These are phyloP conservation scores for Kurtzmaniella natalensis DNA, from an alignment of 1,139 yeast genomes.

Conservation along the genomic window DNA sequence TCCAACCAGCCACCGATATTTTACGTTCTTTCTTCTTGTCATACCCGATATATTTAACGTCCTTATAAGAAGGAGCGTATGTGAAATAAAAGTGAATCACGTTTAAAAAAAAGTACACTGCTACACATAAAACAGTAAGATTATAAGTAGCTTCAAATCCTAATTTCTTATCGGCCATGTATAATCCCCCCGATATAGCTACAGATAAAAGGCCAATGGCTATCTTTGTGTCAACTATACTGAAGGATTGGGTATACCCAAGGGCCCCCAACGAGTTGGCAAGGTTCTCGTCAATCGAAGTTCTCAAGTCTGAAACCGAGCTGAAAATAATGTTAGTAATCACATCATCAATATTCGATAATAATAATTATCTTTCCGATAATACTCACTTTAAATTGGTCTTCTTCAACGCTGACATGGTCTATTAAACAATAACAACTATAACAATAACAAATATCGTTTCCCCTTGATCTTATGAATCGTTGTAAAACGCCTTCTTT, in stretches of 20 bases:
- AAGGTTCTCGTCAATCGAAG: slow-evolving; percentile 47
- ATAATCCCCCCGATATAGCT: slow-evolving; percentile 60
- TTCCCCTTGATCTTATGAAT: no score
- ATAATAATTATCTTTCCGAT: background rate
- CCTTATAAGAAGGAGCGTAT: slow-evolving; percentile 35
- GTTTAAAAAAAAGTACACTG: slow-evolving; percentile 55
- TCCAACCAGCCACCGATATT: slow-evolving; percentile 33
- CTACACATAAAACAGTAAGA: slow-evolving; percentile 29
- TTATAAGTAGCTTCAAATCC: slow-evolving; percentile 36
- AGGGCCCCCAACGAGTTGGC: slow-evolving; percentile 43
- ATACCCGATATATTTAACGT: slow-evolving; percentile 58
- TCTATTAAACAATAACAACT: no score
- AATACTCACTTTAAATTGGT: slow-evolving; percentile 26
- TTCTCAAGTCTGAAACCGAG: slow-evolving; percentile 45
- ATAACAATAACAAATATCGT: no score
- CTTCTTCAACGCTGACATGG: slow-evolving; percentile 23
- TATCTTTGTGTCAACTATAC: slow-evolving; percentile 57
- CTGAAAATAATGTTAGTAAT: slow-evolving; percentile 14
- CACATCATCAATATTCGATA: background rate
- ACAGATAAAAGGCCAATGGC: slow-evolving; percentile 69
- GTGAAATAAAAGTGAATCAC: slow-evolving; percentile 44
- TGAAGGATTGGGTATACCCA: slow-evolving; percentile 62
- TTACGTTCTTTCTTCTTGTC: slow-evolving; percentile 29
- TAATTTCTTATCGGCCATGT: slow-evolving; percentile 60
- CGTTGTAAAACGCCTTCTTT: no score